Evolutionary conservation across 140 eudicot species (phyloP).

Genomic region (Senecio squalidus): DNA sequence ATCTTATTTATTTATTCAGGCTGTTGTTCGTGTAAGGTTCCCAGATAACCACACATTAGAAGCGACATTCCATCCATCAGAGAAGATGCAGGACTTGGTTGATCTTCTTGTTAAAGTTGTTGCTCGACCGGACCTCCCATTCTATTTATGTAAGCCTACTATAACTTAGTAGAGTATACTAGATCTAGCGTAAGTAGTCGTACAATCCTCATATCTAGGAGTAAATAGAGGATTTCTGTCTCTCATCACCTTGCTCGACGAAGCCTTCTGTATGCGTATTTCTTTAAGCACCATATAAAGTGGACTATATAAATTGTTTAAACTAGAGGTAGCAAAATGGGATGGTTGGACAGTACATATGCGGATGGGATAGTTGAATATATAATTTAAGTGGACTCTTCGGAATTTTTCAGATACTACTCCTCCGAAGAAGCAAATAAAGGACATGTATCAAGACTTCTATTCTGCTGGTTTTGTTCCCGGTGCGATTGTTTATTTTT

Average conservation of each 20-base stretch:
- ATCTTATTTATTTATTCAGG: slow-evolving; percentile 33
- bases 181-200: not conserved
- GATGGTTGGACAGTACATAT: too few species aligned
- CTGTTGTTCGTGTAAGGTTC: slow-evolving; percentile 70
- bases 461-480: slow-evolving; percentile 90
- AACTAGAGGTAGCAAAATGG: slow-evolving; percentile 1
- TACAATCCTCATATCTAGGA: not conserved
- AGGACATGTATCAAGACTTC: slow-evolving; percentile 58
- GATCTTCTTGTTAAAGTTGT: slow-evolving; percentile 61
- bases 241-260: slow-evolving; percentile 2
- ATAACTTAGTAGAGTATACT: not conserved
- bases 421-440: slow-evolving; percentile 83
- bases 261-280: not conserved
- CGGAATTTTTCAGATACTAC: slow-evolving; percentile 54
- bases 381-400: slow-evolving; percentile 8
- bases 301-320: not conserved
- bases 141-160: slow-evolving; percentile 54
- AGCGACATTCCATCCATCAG: slow-evolving; percentile 76
- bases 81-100: slow-evolving; percentile 55
- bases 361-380: too few species aligned
- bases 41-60: slow-evolving; percentile 82
- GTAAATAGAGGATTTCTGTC: not conserved
- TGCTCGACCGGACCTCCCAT: slow-evolving; percentile 67
- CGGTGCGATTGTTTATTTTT: slow-evolving; percentile 80
- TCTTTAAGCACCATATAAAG: not conserved